These are phyloP conservation scores for Coemansia sp. DNA, from an alignment of 192 early-diverging fungal genomes.

Conservation along the genomic window DNA sequence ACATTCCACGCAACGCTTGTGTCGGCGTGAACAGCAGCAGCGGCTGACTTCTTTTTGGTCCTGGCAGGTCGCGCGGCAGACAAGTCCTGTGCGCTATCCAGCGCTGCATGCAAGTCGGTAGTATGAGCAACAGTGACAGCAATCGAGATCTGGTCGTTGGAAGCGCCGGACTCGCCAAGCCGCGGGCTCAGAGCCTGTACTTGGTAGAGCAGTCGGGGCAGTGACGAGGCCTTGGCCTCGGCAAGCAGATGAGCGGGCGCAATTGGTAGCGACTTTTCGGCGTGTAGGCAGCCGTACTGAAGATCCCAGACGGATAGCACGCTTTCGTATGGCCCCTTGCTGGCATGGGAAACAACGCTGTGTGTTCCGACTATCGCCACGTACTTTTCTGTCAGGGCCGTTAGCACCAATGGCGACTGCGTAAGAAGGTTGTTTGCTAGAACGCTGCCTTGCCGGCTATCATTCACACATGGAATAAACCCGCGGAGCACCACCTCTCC, in stretches of 20 bases:
- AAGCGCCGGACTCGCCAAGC: slow-evolving; percentile 17
- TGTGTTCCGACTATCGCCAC: slow-evolving; percentile 53
- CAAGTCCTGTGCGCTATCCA: slow-evolving; percentile 15
- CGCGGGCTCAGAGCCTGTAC: slow-evolving; percentile 41
- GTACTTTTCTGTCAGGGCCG: slow-evolving; percentile 41
- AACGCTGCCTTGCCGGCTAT: slow-evolving; percentile 1
- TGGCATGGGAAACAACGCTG: slow-evolving; percentile 47
- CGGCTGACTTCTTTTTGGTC: neutral
- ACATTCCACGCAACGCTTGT: slow-evolving; percentile 24
- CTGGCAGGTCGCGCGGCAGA: neutral
- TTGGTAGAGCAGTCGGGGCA: slow-evolving; percentile 48
- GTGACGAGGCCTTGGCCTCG: slow-evolving; percentile 8
- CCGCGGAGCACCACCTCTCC: slow-evolving; percentile 43
- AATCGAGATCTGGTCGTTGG: slow-evolving; percentile 46
- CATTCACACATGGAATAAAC: slow-evolving; percentile 38
- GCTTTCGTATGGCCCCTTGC: slow-evolving; percentile 45
- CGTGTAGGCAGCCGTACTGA: slow-evolving; percentile 52
- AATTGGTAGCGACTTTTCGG: slow-evolving; percentile 34
- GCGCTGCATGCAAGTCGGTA: slow-evolving; percentile 14
- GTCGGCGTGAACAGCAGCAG: neutral
- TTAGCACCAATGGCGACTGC: slow-evolving; percentile 39
- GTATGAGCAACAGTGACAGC: slow-evolving; percentile 47
- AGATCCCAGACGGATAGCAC: slow-evolving; percentile 52
- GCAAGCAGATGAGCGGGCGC: slow-evolving; percentile 22
- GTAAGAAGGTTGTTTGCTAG: slow-evolving; percentile 20